Conservation (phyloP, 179 eudicot species). For the Heliamphora pulchella region DNA sequence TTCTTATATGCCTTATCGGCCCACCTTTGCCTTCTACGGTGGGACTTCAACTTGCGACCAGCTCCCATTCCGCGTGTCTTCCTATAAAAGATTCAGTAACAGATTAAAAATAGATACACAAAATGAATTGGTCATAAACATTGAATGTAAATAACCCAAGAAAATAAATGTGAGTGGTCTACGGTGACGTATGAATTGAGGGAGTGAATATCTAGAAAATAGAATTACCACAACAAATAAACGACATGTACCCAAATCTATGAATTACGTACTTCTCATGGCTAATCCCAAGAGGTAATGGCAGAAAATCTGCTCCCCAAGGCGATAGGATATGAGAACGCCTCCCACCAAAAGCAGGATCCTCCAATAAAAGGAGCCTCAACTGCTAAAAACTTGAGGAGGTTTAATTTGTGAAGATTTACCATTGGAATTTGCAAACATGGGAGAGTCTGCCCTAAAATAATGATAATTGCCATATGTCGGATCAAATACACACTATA, state of each 20-base stretch:
- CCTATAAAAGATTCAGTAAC: neutral
- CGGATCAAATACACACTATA: neutral
- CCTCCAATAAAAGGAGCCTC: slow-evolving; percentile 13
- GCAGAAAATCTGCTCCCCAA: slow-evolving; percentile 26
- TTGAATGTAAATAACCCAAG: neutral
- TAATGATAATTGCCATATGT: neutral
- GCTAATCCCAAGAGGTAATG: slow-evolving; percentile 27
- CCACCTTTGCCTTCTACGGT: slow-evolving; percentile 36
- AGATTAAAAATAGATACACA: neutral
- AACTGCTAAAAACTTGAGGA: slow-evolving; percentile 8
- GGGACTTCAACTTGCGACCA: slow-evolving; percentile 38
- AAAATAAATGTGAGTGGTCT: neutral
- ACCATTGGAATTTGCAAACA: slow-evolving; percentile 14
- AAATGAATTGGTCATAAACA: neutral
- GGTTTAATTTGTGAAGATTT: slow-evolving; percentile 18
- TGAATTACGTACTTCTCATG: slow-evolving; percentile 21
- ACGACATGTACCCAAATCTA: neutral
- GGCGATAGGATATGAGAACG: slow-evolving; percentile 22
- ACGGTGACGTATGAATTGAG: neutral
- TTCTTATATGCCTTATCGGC: slow-evolving; percentile 37
- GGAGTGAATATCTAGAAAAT: neutral
- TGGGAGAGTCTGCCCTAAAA: slow-evolving; percentile 9
- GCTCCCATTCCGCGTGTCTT: slow-evolving; percentile 44
- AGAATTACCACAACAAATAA: no score
- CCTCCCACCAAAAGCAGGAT: slow-evolving; percentile 15